Conservation (phyloP, 2,329 filamentous ascomycete genomes). For the Nemania diffusa region DNA sequence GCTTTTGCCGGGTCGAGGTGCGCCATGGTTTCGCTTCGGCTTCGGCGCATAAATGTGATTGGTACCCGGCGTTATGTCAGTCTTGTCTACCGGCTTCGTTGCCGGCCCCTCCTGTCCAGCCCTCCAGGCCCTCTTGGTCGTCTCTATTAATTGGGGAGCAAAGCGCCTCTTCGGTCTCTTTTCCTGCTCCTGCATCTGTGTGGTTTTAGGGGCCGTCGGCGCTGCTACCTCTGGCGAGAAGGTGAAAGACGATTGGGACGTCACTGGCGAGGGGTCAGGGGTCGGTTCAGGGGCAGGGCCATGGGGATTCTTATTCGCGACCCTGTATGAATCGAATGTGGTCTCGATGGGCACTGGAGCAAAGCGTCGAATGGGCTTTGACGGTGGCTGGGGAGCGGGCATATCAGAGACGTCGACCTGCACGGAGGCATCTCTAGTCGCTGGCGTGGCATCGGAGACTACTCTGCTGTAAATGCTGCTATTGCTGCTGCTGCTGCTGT, state of each 20-base stretch:
- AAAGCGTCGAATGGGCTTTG: constrained; percentile 63
- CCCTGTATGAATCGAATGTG: constrained; percentile 69
- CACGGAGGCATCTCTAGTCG: constrained; percentile 47
- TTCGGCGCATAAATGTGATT: constrained; percentile 67
- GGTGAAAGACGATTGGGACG: constrained; percentile 54
- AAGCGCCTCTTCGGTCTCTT: constrained; percentile 64
- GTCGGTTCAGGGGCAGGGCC: constrained; percentile 69
- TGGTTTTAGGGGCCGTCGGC: constrained; percentile 9
- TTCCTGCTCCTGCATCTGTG: constrained; percentile 27
- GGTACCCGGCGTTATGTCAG: constrained; percentile 74
- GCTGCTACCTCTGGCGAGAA: constrained; percentile 35
- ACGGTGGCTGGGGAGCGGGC: constrained; percentile 36
- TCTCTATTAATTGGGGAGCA: constrained; percentile 83
- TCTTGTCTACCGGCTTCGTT: constrained; percentile 74
- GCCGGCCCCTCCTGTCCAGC: constrained; percentile 72
- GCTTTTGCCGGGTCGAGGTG: constrained; percentile 38
- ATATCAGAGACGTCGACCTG: constrained; percentile 46
- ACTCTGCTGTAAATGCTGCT: neutral
- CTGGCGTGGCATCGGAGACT: constrained; percentile 34
- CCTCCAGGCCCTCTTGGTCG: constrained; percentile 75
- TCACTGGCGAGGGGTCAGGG: constrained; percentile 63
- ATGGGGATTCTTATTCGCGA: constrained; percentile 52
- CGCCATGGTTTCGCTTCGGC: constrained; percentile 51
- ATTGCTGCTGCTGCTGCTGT: neutral
- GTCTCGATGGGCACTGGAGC: constrained; percentile 78